Base-by-base conservation (phyloP, 805 yeast genomes). In the Wickerhamiella domercqiae region DNA sequence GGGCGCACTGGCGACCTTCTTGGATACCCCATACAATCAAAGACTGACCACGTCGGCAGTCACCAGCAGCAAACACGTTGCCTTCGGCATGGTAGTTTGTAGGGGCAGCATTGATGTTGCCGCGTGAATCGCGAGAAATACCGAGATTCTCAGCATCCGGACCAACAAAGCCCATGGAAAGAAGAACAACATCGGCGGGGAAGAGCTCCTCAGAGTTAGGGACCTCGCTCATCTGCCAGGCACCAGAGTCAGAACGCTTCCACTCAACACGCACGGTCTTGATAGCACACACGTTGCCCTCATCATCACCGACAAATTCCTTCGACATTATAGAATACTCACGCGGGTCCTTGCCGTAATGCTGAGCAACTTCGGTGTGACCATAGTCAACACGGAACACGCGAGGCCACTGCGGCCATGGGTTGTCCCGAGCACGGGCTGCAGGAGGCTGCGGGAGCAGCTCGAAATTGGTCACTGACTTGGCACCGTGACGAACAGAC, bases 331-430 rank as follows among this genome's bases (percentile, higher is more conserved):
- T 87, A 55, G 93, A 80, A 64, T 84, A 87, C 59, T 90, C 95
- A 65, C 98, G 79, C 40, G 97, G 97, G 60, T 87, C 98, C 61
- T 78, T 78, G 47, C 97, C 97, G 58, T 86, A 87, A 60, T 86
- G 95, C 35, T 81, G 80, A 42, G 79, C 71, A 41, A 90, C 97
- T 62, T 87, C 98, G 46, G 86, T 70, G 62, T 87, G 98, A 49
- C 98, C 98, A 56, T 87, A 87, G 64, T 87, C 98, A 42, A 87
- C 93, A 55, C 97, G 74, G 78, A 90, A 87, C 53, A 90, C 73
- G 57, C 95, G 71, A 49, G 98, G 97, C 97, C 97, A 87, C 65
- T 87, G 98, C 32, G 98, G 98, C 98, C 98, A 87, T 61, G 98
- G 97, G 63, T 87, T 87, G 62, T 90, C 96, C 62, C 75, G 80